Conservation (phyloP, 2,329 filamentous ascomycete genomes). For the Cladosporium sp. region DNA sequence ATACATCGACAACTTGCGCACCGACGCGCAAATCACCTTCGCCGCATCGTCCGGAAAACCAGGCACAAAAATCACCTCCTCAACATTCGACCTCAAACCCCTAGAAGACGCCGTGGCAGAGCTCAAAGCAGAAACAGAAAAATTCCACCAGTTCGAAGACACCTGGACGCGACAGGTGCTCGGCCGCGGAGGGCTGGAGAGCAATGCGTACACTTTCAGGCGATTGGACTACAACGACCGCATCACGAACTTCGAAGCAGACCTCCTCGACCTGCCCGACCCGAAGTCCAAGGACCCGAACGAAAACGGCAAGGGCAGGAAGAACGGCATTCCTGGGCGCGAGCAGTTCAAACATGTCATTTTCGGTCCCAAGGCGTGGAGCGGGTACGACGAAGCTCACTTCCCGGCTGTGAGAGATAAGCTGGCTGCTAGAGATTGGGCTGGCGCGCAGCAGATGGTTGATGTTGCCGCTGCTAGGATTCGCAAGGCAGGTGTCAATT, state of each 20-base stretch:
- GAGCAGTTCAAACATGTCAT: conserved; percentile 93
- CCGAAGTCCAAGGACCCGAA: conserved; percentile 24
- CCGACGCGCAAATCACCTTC: conserved; percentile 45
- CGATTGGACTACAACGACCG: conserved; percentile 73
- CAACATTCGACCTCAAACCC: conserved; percentile 49
- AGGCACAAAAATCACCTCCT: neutral
- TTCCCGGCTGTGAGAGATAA: conserved; percentile 86
- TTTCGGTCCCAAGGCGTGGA: conserved; percentile 78
- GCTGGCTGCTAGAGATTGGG: conserved; percentile 67
- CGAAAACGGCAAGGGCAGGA: conserved; percentile 3
- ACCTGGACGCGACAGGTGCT: conserved; percentile 71
- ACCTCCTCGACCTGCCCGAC: conserved; percentile 72
- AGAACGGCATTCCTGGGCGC: conserved; percentile 61
- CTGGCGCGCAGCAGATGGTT: conserved; percentile 60
- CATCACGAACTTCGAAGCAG: conserved; percentile 75
- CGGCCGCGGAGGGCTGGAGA: conserved; percentile 69
- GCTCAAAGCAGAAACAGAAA: conserved; percentile 55
- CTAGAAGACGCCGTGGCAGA: conserved; percentile 59
- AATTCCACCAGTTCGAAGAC: conserved; percentile 72
- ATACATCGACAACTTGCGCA: conserved; percentile 63
- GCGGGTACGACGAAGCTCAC: conserved; percentile 59
- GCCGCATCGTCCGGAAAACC: conserved; percentile 3
- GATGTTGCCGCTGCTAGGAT: conserved; percentile 68
- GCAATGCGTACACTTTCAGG: conserved; percentile 58
- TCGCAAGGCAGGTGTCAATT: conserved; percentile 50